Percentiles rank a stretch among this genome's conserved stretches.
phyloP scores from a whole-genome alignment of 75 land plant genomes.

The Pinus taeda region DNA sequence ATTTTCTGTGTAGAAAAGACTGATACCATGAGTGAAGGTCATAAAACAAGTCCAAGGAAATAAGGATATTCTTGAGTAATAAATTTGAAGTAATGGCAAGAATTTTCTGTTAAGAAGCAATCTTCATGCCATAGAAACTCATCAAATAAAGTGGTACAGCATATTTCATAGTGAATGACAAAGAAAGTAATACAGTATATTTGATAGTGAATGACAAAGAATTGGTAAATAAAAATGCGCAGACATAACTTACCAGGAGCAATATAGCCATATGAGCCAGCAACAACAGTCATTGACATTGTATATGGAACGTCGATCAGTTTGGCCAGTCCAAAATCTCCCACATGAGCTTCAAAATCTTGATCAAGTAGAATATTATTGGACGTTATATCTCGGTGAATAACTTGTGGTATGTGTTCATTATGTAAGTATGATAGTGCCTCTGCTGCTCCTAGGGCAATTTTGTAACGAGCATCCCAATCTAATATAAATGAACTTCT shows the following conservation, averaged over 20 bases:
- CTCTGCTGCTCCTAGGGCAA: constrained; percentile 92
- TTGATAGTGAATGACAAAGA: no score
- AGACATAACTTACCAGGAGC: constrained; percentile 64
- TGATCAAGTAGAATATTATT: constrained; percentile 74
- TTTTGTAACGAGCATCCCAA: constrained; percentile 71
- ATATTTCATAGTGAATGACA: no score
- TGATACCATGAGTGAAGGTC: no score
- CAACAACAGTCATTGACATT: constrained; percentile 74
- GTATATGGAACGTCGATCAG: constrained; percentile 62
- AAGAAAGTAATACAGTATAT: no score
- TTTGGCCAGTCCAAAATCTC: constrained; percentile 88
- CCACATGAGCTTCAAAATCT: constrained; percentile 81
- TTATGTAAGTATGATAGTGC: constrained; percentile 87
- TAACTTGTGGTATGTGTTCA: constrained; percentile 71
- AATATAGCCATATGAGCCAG: constrained; percentile 89
- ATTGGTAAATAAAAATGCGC: not conserved
- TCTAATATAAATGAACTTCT: constrained; percentile 44
- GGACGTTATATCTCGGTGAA: constrained; percentile 83
- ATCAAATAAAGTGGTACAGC: no score
- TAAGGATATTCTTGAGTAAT: no score
- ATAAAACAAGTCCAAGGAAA: no score
- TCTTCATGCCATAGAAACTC: no score
- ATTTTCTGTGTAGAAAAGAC: no score
- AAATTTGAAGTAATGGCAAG: no score
- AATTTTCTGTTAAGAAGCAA: no score